Base-by-base conservation (phyloP, 768 basidiomycete species). In the Calocera viscosa region DNA sequence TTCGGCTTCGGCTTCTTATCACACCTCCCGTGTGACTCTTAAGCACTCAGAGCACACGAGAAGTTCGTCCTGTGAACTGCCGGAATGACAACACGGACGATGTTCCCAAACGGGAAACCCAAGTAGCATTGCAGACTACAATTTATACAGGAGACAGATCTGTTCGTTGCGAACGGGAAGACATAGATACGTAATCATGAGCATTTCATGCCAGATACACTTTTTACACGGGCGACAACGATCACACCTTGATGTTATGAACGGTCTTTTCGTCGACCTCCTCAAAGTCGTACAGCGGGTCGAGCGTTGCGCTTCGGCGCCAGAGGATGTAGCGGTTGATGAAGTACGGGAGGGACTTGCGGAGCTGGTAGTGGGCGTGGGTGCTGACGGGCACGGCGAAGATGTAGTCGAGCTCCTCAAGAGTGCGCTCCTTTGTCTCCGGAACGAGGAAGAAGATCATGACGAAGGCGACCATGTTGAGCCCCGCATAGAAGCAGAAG, bases 231-330 rank as follows among this genome's bases (percentile, higher is more conserved):
- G 43, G 3, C 8, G 43, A 17, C 7, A 19, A 47, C 7, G 43
- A 47, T 60, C 30, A 60, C 30, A 60, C 53, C 53, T 60, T 60
- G 53, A 30, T 5, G 53, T 26, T 60, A 32, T 32, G 53, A 5
- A 60, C 26, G 53, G 53, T 60, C 16, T 22, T 12, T 26, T 60
- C 53, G 53, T 60, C 28, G 66, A 66, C 64, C 40, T 64, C 80
- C 12, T 82, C 80, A 65, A 84, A 82, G 73, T 82, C 77, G 72
- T 84, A 85, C 28, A 84, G 73, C 0, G 81, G 81, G 65, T 76
- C 69, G 40, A 84, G 76, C 22, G 72, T 69, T 16, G 67, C 69
- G 49, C 19, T 72, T 77, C 76, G 81, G 82, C n/a, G 63, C 63
- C 26, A 63, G 60, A 66, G 63, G 49, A 68, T 22, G 28, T n/a